Evolutionary conservation across 1,284 basidiomycete species (phyloP).

Genomic region (Ceratobasidium sp.): DNA sequence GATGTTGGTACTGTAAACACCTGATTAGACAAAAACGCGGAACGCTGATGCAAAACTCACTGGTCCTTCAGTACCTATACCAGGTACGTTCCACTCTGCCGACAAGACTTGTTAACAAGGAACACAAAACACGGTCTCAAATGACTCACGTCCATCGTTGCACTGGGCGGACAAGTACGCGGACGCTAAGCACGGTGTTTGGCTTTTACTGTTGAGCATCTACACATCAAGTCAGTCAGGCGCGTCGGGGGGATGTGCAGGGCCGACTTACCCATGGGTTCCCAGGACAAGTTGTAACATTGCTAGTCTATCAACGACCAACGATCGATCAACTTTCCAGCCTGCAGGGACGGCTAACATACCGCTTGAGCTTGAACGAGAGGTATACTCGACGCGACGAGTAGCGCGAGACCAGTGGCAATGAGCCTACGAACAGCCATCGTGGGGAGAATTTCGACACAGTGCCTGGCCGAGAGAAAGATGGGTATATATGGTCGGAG

Average conservation of each 20-base stretch:
- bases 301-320: constrained; percentile 40
- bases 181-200: constrained; percentile 49
- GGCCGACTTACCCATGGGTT: constrained; percentile 42
- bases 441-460: background rate
- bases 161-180: constrained; percentile 47
- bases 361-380: constrained; percentile 25
- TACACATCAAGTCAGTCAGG: background rate
- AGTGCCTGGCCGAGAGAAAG: background rate
- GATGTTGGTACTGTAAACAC: constrained; percentile 31
- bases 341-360: background rate
- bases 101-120: background rate
- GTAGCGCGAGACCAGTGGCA: constrained; percentile 4
- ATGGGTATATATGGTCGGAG: background rate
- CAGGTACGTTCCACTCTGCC: constrained; percentile 46
- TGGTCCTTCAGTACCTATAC: constrained; percentile 21
- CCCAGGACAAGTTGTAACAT: constrained; percentile 21
- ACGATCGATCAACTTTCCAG: background rate
- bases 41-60: constrained; percentile 11
- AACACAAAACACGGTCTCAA: background rate
- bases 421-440: constrained; percentile 18
- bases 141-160: constrained; percentile 44
- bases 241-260: background rate
- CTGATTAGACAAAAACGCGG: constrained; percentile 2
- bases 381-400: constrained; percentile 26
- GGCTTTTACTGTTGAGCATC: constrained; percentile 47